phyloP scores from a whole-genome alignment of 2,329 filamentous ascomycete species.

The Talaromyces sp. region DNA sequence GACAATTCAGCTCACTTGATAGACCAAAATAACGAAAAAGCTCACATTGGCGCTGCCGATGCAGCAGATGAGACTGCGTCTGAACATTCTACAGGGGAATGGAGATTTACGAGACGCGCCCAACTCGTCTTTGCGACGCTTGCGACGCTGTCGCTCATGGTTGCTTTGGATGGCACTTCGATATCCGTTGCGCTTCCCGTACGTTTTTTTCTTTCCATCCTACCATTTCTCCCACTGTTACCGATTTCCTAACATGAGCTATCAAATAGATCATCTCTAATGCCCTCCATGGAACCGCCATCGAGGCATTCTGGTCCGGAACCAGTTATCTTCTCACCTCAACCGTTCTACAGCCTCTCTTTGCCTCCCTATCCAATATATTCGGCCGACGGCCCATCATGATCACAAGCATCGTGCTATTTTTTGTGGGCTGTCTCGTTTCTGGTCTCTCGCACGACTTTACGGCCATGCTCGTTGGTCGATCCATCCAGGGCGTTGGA shows the following conservation, averaged over 20 bases:
- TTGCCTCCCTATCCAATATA: constrained; percentile 51
- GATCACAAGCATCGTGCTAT: constrained; percentile 44
- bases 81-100: constrained; percentile 1
- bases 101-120: constrained; percentile 10
- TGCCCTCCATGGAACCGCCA: constrained; percentile 51
- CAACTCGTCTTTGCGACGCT: constrained; percentile 18
- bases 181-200: constrained; percentile 58
- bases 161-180: constrained; percentile 63
- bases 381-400: constrained; percentile 49
- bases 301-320: constrained; percentile 68
- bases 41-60: background rate
- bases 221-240: background rate
- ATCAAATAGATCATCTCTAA: constrained; percentile 45
- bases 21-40: background rate
- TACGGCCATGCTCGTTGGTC: constrained; percentile 52
- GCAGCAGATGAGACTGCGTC: background rate
- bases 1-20: background rate
- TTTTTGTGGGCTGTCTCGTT: constrained; percentile 53
- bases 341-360: constrained; percentile 52
- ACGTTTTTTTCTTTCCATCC: constrained; percentile 7
- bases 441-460: constrained; percentile 46
- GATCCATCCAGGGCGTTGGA: constrained; percentile 54
- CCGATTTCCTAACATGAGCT: background rate
- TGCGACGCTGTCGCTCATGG: constrained; percentile 56
- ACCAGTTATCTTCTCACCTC: constrained; percentile 64